These are phyloP conservation scores for Hyaloscypha variabilis DNA, from an alignment of 495 filamentous ascomycete species.

Conservation along the genomic window DNA sequence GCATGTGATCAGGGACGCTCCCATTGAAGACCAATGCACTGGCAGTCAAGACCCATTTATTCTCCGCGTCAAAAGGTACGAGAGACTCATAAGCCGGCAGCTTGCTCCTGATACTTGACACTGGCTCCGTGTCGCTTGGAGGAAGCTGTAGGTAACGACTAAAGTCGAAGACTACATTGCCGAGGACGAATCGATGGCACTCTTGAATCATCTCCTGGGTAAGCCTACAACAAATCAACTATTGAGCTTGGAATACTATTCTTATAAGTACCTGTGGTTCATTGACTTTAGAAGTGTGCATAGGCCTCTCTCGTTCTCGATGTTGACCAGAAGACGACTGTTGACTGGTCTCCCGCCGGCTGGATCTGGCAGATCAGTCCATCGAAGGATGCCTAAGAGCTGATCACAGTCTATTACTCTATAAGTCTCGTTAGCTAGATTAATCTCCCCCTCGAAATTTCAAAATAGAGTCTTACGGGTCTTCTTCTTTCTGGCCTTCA, in stretches of 20 bases:
- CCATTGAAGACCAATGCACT: slow-evolving; percentile 18
- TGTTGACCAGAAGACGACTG: slow-evolving; percentile 20
- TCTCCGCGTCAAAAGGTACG: slow-evolving; percentile 24
- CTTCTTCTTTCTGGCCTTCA: background rate
- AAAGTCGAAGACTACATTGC: slow-evolving; percentile 26
- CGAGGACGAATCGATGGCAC: slow-evolving; percentile 25
- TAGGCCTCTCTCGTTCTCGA: slow-evolving; percentile 27
- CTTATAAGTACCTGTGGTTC: slow-evolving; percentile 17
- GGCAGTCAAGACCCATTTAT: slow-evolving; percentile 32
- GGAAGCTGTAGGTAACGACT: slow-evolving; percentile 18
- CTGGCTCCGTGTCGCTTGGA: background rate
- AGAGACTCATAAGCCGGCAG: slow-evolving; percentile 23
- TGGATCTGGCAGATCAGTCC: slow-evolving; percentile 30
- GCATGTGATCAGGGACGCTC: slow-evolving; percentile 21
- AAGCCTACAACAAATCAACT: slow-evolving; percentile 16
- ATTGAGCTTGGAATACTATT: background rate
- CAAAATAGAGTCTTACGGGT: slow-evolving; percentile 3
- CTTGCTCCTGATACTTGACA: slow-evolving; percentile 5
- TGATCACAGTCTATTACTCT: slow-evolving; percentile 20
- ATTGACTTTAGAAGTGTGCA: slow-evolving; percentile 15
- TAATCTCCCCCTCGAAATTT: background rate
- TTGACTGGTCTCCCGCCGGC: slow-evolving; percentile 22
- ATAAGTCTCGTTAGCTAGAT: background rate
- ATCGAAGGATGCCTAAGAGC: slow-evolving; percentile 25
- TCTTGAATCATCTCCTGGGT: slow-evolving; percentile 24